Evolutionary conservation across 352 stramenopile species (phyloP).

Genomic region (Phytophthora sp.): DNA sequence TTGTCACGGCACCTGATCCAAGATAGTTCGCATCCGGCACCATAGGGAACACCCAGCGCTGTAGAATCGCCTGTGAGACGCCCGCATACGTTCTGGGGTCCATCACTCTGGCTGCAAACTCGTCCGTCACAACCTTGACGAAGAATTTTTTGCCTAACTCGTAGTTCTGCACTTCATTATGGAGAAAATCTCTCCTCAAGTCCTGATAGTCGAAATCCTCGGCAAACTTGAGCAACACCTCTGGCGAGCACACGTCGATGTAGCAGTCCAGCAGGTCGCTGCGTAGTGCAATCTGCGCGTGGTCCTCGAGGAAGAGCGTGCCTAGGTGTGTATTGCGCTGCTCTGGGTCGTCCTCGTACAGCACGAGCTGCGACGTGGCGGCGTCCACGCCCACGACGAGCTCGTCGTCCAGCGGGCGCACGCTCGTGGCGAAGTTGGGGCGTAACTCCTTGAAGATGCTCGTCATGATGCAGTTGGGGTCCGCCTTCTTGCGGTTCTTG

Average conservation of each 20-base stretch:
- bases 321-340: constrained; percentile 57
- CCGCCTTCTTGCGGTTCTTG: constrained; percentile 85
- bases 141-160: constrained; percentile 98
- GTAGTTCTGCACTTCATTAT: constrained; percentile 97
- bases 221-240: constrained; percentile 97
- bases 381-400: constrained; percentile 83
- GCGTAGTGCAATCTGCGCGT: constrained; percentile 90
- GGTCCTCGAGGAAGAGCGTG: constrained; percentile 83
- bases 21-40: constrained; percentile 94
- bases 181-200: constrained; percentile 94
- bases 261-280: constrained; percentile 97
- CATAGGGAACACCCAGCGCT: constrained; percentile 96
- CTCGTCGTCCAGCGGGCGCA: constrained; percentile 82
- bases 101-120: constrained; percentile 95
- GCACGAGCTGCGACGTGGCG: constrained; percentile 80
- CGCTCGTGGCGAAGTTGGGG: constrained; percentile 55
- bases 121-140: constrained; percentile 90
- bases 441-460: constrained; percentile 93
- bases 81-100: constrained; percentile 94
- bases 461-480: constrained; percentile 96
- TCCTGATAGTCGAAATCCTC: constrained; percentile 99
- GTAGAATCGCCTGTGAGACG: constrained; percentile 93
- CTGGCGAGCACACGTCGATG: constrained; percentile 98
- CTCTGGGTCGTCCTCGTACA: constrained; percentile 79
- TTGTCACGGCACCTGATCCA: constrained; percentile 48